Evolutionary conservation across 805 yeast genomes (phyloP).

Genomic region (Cephaloascus albidus): DNA sequence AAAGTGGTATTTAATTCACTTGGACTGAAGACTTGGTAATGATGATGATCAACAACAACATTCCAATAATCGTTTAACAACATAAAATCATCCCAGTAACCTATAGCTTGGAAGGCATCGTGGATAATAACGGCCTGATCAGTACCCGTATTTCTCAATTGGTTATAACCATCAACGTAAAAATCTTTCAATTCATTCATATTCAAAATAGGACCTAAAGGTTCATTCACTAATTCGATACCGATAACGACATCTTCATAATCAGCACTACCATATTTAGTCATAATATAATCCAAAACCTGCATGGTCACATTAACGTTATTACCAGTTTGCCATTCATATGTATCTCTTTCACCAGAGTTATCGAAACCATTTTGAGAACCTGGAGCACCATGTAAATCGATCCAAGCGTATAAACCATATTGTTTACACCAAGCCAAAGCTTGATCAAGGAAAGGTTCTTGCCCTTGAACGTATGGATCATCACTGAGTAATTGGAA

Average conservation of each 20-base stretch:
- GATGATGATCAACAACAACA: slow-evolving; percentile 81
- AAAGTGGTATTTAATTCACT: slow-evolving; percentile 49
- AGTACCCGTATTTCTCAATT: slow-evolving; percentile 47
- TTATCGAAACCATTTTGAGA: slow-evolving; percentile 95
- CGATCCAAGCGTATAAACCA: slow-evolving; percentile 76
- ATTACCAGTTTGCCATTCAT: slow-evolving; percentile 45
- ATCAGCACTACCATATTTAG: slow-evolving; percentile 52
- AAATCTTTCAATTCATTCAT: slow-evolving; percentile 49
- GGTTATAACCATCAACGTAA: slow-evolving; percentile 53
- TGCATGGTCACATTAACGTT: slow-evolving; percentile 45
- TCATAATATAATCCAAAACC: slow-evolving; percentile 44
- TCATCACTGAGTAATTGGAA: slow-evolving; percentile 52
- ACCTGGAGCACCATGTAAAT: slow-evolving; percentile 94
- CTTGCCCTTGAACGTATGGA: slow-evolving; percentile 85
- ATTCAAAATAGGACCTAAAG: slow-evolving; percentile 64
- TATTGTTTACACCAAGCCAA: slow-evolving; percentile 61
- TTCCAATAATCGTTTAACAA: slow-evolving; percentile 36
- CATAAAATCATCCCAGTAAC: slow-evolving; percentile 58
- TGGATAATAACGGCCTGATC: slow-evolving; percentile 60
- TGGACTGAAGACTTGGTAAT: slow-evolving; percentile 74
- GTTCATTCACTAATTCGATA: slow-evolving; percentile 83
- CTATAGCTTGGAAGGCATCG: slow-evolving; percentile 64
- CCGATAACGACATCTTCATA: slow-evolving; percentile 73
- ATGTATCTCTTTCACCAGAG: slow-evolving; percentile 69
- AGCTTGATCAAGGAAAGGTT: slow-evolving; percentile 62